phyloP scores from a whole-genome alignment of 768 basidiomycete genomes.

The Termitomyces heimii region DNA sequence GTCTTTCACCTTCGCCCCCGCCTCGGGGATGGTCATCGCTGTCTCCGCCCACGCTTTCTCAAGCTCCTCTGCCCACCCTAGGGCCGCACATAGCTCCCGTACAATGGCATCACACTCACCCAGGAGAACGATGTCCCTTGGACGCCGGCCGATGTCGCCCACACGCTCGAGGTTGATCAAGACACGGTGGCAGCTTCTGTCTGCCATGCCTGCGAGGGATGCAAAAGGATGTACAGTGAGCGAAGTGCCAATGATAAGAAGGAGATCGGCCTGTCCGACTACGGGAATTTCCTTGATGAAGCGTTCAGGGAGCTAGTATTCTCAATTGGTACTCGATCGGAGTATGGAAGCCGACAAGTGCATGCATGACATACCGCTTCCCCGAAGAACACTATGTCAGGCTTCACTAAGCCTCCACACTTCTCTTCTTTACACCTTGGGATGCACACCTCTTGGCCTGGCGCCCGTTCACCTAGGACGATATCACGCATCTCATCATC shows the following conservation, averaged over 20 bases:
- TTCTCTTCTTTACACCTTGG: slow-evolving; percentile 47
- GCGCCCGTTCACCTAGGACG: slow-evolving; percentile 3
- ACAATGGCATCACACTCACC: slow-evolving; percentile 72
- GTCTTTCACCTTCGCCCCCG: slow-evolving; percentile 16
- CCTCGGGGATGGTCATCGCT: slow-evolving; percentile 12
- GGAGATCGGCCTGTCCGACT: slow-evolving; percentile 68
- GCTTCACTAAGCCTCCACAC: slow-evolving; percentile 78
- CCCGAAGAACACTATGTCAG: slow-evolving; percentile 95
- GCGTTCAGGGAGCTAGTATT: slow-evolving; percentile 58
- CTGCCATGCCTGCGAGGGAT: slow-evolving; percentile 56
- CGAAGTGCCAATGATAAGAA: slow-evolving; percentile 90
- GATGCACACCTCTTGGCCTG: slow-evolving; percentile 43
- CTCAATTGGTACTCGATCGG: not conserved
- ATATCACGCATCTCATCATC: slow-evolving; percentile 57
- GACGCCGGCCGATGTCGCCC: slow-evolving; percentile 50
- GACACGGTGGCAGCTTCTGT: slow-evolving; percentile 63
- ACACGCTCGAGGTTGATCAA: slow-evolving; percentile 85
- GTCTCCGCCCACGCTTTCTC: slow-evolving; percentile 51
- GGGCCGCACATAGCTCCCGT: slow-evolving; percentile 49
- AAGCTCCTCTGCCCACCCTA: slow-evolving; percentile 74
- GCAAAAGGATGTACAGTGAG: slow-evolving; percentile 87
- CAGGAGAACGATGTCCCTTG: slow-evolving; percentile 58
- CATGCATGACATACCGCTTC: slow-evolving; percentile 46
- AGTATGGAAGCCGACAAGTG: not conserved
- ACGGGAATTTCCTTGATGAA: slow-evolving; percentile 56